Evolutionary conservation across 2,329 filamentous ascomycete species (phyloP).

Genomic region (Arachnopeziza araneosa): DNA sequence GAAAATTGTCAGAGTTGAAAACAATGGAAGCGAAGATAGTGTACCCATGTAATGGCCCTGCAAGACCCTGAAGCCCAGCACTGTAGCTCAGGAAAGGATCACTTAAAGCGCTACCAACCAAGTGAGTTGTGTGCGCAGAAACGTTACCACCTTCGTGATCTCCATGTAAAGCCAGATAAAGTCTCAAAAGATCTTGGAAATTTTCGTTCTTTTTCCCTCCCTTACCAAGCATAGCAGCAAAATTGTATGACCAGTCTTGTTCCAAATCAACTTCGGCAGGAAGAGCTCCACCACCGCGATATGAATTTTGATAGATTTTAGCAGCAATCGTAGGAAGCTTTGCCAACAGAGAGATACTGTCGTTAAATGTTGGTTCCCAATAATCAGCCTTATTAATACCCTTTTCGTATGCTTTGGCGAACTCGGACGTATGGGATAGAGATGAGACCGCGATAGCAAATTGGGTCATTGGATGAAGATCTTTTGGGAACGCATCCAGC

Average conservation of each 20-base stretch:
- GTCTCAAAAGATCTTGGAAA: constrained; percentile 89
- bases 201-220: constrained; percentile 80
- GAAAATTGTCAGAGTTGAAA: constrained; percentile 3
- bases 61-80: constrained; percentile 89
- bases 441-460: constrained; percentile 92
- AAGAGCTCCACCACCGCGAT: constrained; percentile 70
- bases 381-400: constrained; percentile 94
- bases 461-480: constrained; percentile 97
- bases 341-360: constrained; percentile 86
- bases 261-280: constrained; percentile 70
- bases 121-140: constrained; percentile 88
- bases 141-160: constrained; percentile 99
- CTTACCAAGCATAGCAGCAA: constrained; percentile 92
- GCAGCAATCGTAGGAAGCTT: constrained; percentile 96
- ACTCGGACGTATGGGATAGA: constrained; percentile 91
- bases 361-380: constrained; percentile 98
- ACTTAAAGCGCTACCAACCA: constrained; percentile 89
- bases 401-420: constrained; percentile 86
- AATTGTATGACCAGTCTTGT: constrained; percentile 99
- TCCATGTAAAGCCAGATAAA: constrained; percentile 94
- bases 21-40: constrained; percentile 17
- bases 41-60: constrained; percentile 81
- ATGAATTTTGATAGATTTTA: constrained; percentile 93
- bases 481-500: constrained; percentile 81
- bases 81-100: constrained; percentile 96